Evolutionary conservation across 2,329 filamentous ascomycete genomes (phyloP).

Genomic region (Sporothrix brunneoviolacea): DNA sequence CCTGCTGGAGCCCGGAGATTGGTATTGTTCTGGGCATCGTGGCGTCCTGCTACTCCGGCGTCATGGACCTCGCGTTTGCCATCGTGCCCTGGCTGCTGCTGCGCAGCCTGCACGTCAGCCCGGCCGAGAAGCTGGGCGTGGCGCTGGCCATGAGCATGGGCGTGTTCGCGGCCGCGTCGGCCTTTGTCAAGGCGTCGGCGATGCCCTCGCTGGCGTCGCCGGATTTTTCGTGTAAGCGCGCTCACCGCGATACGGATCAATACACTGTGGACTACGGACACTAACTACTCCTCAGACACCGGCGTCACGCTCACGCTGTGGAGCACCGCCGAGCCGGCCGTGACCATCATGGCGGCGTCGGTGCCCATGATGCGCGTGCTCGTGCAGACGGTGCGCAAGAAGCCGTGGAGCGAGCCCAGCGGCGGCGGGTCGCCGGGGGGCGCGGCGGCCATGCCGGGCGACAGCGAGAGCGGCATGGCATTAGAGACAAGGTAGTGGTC

Average conservation of each 20-base stretch:
- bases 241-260: too few relatives aligned
- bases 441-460: neutral
- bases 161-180: constrained; percentile 20
- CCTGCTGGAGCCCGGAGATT: constrained; percentile 22
- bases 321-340: constrained; percentile 23
- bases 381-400: constrained; percentile 10
- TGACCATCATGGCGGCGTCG: constrained; percentile 27
- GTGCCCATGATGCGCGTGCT: constrained; percentile 27
- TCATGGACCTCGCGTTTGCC: constrained; percentile 27
- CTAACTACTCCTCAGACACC: too few relatives aligned
- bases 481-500: too few relatives aligned
- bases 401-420: too few relatives aligned
- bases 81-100: constrained; percentile 28
- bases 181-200: too few relatives aligned
- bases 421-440: neutral
- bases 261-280: too few relatives aligned
- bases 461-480: too few relatives aligned
- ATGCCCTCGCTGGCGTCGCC: constrained; percentile 3
- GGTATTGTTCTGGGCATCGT: constrained; percentile 22
- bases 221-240: constrained; percentile 15
- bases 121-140: constrained; percentile 27
- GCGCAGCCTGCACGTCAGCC: constrained; percentile 27
- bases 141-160: constrained; percentile 31
- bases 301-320: constrained; percentile 17
- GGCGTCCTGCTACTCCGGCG: constrained; percentile 23